Percentiles rank a stretch among this genome's conserved stretches.
Evolutionary conservation across 2,329 filamentous ascomycete genomes (phyloP).

Genomic region (Dryadomyces quercus-mongolicae): DNA sequence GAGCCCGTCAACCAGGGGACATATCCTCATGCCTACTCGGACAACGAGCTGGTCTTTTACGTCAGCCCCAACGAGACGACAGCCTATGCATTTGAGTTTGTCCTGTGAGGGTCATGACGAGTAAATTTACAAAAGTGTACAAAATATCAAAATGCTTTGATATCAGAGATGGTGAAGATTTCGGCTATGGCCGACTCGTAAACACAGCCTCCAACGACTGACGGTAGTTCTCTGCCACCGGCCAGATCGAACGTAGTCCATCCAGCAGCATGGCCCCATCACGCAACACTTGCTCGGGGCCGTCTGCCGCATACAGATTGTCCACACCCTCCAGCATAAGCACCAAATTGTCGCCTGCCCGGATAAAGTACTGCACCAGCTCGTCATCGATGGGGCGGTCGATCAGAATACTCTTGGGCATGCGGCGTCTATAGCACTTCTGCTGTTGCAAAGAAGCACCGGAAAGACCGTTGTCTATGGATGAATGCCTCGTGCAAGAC

Average conservation of each 20-base stretch:
- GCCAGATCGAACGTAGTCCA: neutral
- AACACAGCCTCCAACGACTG: neutral
- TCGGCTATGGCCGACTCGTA: too few relatives aligned
- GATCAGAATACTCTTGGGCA: neutral
- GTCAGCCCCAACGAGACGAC: too few relatives aligned
- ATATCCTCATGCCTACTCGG: too few relatives aligned
- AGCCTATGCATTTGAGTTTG: too few relatives aligned
- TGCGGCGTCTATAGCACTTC: neutral
- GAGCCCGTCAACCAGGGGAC: too few relatives aligned
- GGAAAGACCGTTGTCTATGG: too few relatives aligned
- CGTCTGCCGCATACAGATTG: neutral
- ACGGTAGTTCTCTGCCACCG: neutral
- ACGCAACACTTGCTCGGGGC: neutral
- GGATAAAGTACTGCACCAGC: slow-evolving; percentile 1
- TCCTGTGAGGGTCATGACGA: too few relatives aligned
- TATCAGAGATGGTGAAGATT: too few relatives aligned
- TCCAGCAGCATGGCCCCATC: neutral
- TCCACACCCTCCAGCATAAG: neutral
- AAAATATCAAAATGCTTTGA: too few relatives aligned
- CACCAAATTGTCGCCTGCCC: neutral
- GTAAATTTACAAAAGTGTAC: too few relatives aligned
- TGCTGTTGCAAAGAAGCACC: neutral
- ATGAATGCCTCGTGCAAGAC: too few relatives aligned
- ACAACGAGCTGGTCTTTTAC: too few relatives aligned
- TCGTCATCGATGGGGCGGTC: slow-evolving; percentile 3